Base-by-base conservation (phyloP, 148 eudicot species). In the Rhododendron molle region DNA sequence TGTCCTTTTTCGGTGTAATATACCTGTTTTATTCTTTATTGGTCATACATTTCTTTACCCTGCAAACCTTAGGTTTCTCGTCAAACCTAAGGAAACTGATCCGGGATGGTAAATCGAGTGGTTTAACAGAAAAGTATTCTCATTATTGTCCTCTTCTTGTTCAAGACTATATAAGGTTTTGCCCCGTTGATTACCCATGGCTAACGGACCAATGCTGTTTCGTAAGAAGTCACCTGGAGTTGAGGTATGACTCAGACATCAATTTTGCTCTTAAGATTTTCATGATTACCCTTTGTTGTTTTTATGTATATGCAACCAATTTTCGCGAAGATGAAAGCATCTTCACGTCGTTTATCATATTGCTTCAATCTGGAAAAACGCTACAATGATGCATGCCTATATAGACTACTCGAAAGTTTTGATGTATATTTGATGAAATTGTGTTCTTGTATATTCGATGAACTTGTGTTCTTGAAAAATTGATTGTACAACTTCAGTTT, bases 171-270 rank as follows among this genome's bases (percentile, higher is more conserved):
- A 83, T 40, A 83, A 85, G 83, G 36, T 81, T 67, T 40, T 13
- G 80, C 20, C 47, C 81, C 74, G 23, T 78, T 71, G 46, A 52
- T 85, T 32, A 49, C 72, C 84, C 49, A 91, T 91, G 91, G 80
- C 89, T 18, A 38, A 86, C 26, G 84, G 84, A 16, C 89, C 91
- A 2, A 38, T 83, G 80, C 28, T 90, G 62, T 91, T 89, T 69
- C 90, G 94, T 46, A 91, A 89, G 81, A 94, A 86, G 88, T 28
- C 81, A 21, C 69, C 72, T 77, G 88, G 83, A 81, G 58, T 87
- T 76, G 89, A 94, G 98, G 98, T 94, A 90, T 74, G 82, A 9
- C 56, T 62, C 83, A 21, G 72, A 14, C 71, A 81, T 56, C 60
- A 5, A 20, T 62, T 12, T 30, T 2, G 38, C 3, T 9, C n/a